Conservation (phyloP, 192 early-diverging fungal species). For the Entomortierella lignicola region DNA sequence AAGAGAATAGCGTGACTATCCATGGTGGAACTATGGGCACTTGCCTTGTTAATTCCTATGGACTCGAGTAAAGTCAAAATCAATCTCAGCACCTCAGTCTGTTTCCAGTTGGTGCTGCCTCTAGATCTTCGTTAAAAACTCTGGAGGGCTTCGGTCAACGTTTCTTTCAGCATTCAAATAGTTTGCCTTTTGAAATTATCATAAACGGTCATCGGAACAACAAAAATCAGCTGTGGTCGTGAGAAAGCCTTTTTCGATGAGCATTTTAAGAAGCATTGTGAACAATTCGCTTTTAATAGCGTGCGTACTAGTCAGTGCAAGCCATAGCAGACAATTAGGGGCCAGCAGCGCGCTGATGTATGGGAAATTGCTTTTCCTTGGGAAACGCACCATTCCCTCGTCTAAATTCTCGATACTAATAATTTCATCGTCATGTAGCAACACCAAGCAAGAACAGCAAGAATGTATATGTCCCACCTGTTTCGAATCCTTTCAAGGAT, state of each 20-base stretch:
- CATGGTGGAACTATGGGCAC: too few species aligned
- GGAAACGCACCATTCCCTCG: constrained; percentile 13
- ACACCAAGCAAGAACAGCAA: too few species aligned
- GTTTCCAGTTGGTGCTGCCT: constrained; percentile 8
- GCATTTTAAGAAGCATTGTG: constrained; percentile 18
- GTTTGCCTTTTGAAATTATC: constrained; percentile 19
- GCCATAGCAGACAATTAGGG: constrained; percentile 7
- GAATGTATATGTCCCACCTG: too few species aligned
- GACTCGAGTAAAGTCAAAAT: too few species aligned
- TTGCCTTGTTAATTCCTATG: too few species aligned
- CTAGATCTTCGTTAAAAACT: constrained; percentile 7
- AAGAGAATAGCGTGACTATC: too few species aligned
- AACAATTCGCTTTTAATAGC: constrained; percentile 26
- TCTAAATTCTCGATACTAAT: not conserved
- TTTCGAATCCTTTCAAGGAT: too few species aligned
- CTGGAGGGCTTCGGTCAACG: constrained; percentile 9
- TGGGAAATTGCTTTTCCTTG: constrained; percentile 23
- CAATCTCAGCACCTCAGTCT: not conserved
- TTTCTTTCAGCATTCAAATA: constrained; percentile 9
- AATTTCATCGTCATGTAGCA: too few species aligned
- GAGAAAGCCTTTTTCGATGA: constrained; percentile 15
- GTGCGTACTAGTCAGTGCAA: constrained; percentile 14
- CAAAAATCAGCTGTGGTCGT: constrained; percentile 20
- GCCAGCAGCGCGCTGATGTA: constrained; percentile 18
- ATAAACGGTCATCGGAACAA: constrained; percentile 28